Percentiles rank a stretch among this genome's conserved stretches.
These are phyloP conservation scores for Neoarthrinium moseri DNA, from an alignment of 2,329 filamentous ascomycete species.

Conservation along the genomic window DNA sequence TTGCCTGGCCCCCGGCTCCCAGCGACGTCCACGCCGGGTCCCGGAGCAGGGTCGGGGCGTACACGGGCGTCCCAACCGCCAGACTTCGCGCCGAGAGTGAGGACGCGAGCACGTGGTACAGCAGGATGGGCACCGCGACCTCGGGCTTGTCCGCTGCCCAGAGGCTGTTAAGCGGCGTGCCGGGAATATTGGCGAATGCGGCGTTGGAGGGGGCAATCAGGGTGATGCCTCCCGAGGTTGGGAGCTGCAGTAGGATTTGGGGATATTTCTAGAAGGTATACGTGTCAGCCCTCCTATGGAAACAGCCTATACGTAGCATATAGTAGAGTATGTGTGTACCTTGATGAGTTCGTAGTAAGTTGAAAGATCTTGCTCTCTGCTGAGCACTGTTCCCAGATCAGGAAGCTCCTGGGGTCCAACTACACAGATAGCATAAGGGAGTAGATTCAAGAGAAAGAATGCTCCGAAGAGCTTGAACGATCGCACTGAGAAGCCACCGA, in stretches of 20 bases:
- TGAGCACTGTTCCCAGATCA: conserved; percentile 39
- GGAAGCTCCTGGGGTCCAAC: conserved; percentile 17
- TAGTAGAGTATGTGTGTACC: conserved; percentile 21
- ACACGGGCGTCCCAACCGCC: conserved; percentile 32
- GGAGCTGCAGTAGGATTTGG: conserved; percentile 41
- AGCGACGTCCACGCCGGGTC: conserved; percentile 44
- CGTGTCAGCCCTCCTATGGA: too few species aligned
- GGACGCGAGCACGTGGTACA: conserved; percentile 61
- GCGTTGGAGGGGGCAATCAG: conserved; percentile 55
- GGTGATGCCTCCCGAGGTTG: conserved; percentile 42
- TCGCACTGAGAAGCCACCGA: too few species aligned
- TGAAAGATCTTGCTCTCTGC: conserved; percentile 37
- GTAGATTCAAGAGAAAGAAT: too few species aligned
- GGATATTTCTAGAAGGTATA: conserved; percentile 47
- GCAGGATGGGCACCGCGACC: conserved; percentile 49
- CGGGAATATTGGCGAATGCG: conserved; percentile 55
- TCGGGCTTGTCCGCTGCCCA: conserved; percentile 42
- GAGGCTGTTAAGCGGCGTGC: conserved; percentile 47
- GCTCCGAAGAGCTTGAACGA: too few species aligned
- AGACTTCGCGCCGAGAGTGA: conserved; percentile 41
- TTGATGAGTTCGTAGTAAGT: conserved; percentile 43
- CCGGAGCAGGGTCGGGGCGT: conserved; percentile 43
- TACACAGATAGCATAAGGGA: too few species aligned
- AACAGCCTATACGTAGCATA: background rate
- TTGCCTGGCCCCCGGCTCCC: conserved; percentile 46